Percentiles rank a stretch among this genome's conserved stretches.
These are phyloP conservation scores for Ocimum tenuiflorum DNA, from an alignment of 257 asterid species.

Conservation along the genomic window DNA sequence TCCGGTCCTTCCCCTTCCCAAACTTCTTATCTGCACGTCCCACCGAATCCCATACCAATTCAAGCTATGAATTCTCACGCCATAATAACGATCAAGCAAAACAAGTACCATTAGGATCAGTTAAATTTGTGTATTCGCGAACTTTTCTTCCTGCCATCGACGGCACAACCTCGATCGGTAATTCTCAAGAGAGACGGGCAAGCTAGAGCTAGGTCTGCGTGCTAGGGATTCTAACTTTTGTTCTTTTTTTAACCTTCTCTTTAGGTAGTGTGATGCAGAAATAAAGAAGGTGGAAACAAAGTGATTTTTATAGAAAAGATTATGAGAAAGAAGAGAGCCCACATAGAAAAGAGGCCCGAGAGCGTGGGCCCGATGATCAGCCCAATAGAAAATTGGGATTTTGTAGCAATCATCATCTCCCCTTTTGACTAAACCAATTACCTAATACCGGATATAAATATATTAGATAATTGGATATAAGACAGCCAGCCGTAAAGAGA, in stretches of 20 bases:
- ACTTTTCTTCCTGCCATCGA: conserved; percentile 92
- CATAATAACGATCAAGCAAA: not conserved
- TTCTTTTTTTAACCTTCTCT: too few relatives aligned
- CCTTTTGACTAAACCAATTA: not conserved
- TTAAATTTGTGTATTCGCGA: conserved; percentile 89
- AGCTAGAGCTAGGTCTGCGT: not conserved
- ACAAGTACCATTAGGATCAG: conserved; percentile 78
- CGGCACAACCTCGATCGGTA: not conserved
- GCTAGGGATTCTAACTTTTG: too few relatives aligned
- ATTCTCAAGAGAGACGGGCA: not conserved
- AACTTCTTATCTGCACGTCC: conserved; percentile 52
- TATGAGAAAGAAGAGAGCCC: conserved; percentile 19
- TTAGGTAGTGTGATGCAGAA: too few relatives aligned
- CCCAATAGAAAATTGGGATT: not conserved
- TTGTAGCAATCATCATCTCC: not conserved
- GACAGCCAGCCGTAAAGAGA: not conserved
- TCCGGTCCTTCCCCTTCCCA: conserved; percentile 82
- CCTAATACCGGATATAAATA: not conserved
- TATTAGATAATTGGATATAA: not conserved
- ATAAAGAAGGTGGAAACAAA: too few relatives aligned
- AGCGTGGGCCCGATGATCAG: conserved; percentile 10
- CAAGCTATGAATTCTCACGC: not conserved
- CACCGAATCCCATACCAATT: conserved; percentile 2
- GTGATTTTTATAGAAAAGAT: too few relatives aligned
- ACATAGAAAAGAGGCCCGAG: conserved; percentile 16